These are phyloP conservation scores for Diaporthe citrichinensis DNA, from an alignment of 2,329 filamentous ascomycete genomes.

Conservation along the genomic window DNA sequence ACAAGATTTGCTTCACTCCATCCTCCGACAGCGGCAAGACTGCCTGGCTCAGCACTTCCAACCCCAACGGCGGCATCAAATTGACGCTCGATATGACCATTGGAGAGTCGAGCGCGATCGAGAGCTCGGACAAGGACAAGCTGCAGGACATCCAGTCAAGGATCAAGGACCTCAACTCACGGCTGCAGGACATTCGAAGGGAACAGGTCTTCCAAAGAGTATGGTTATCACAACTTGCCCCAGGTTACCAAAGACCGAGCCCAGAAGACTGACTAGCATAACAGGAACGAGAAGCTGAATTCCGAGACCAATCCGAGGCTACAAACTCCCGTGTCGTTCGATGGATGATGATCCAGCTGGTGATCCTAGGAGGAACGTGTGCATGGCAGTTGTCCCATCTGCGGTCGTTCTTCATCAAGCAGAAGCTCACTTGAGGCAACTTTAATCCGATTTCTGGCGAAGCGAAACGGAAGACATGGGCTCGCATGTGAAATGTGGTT, in stretches of 20 bases:
- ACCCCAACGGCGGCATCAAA: constrained; percentile 82
- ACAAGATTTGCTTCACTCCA: constrained; percentile 94
- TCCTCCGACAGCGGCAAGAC: constrained; percentile 77
- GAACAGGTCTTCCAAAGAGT: constrained; percentile 98
- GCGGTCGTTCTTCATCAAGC: constrained; percentile 99
- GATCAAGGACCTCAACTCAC: constrained; percentile 88
- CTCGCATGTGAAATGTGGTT: constrained; percentile 8
- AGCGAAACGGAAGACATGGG: constrained; percentile 32
- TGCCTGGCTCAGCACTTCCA: constrained; percentile 78
- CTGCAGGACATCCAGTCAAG: constrained; percentile 90
- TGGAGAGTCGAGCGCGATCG: constrained; percentile 93
- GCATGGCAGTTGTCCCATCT: constrained; percentile 98
- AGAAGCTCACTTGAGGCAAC: constrained; percentile 87
- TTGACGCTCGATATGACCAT: constrained; percentile 92
- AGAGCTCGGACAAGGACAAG: constrained; percentile 94
- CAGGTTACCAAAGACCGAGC: background rate
- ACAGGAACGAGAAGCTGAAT: constrained; percentile 96
- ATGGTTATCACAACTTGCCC: constrained; percentile 47
- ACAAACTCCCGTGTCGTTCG: constrained; percentile 93
- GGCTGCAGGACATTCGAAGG: constrained; percentile 88
- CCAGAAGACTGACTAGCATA: constrained; percentile 29
- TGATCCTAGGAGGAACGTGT: constrained; percentile 87
- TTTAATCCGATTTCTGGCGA: constrained; percentile 29
- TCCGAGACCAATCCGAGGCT: constrained; percentile 95
- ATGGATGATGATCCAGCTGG: constrained; percentile 93